These are phyloP conservation scores for Acacia melanoxylon DNA, from an alignment of 306 rosid species.

Conservation along the genomic window DNA sequence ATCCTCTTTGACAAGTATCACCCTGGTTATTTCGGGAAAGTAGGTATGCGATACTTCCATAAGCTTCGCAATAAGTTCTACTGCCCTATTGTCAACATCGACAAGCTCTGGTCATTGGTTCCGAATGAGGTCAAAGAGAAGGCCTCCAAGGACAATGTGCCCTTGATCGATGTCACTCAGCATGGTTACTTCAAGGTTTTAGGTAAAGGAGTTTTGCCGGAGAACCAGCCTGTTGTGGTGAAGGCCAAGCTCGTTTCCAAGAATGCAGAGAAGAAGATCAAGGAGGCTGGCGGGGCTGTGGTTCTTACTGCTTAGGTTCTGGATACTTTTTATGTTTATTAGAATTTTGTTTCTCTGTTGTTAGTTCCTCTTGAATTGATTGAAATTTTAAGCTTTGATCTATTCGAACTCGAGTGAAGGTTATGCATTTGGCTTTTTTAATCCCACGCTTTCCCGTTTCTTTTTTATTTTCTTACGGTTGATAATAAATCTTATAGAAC, in stretches of 20 bases:
- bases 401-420: neutral
- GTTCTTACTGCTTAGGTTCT: constrained; percentile 67
- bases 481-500: neutral
- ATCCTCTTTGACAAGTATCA: constrained; percentile 50
- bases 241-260: constrained; percentile 80
- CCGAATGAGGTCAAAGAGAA: constrained; percentile 70
- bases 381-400: constrained; percentile 12
- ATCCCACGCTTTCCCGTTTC: neutral
- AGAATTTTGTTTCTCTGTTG: constrained; percentile 5
- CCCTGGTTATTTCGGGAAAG: constrained; percentile 44
- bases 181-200: constrained; percentile 71
- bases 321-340: neutral
- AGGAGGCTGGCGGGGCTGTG: constrained; percentile 83
- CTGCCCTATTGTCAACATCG: constrained; percentile 76
- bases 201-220: constrained; percentile 69
- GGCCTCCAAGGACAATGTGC: constrained; percentile 56
- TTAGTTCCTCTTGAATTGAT: neutral
- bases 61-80: constrained; percentile 71
- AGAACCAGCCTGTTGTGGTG: constrained; percentile 57
- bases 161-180: constrained; percentile 70
- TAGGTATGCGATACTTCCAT: constrained; percentile 73
- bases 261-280: constrained; percentile 81
- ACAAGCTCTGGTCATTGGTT: constrained; percentile 74
- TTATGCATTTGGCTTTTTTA: neutral
- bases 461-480: neutral